phyloP scores from a whole-genome alignment of 2,329 filamentous ascomycete species.

The Venturia pyrina region DNA sequence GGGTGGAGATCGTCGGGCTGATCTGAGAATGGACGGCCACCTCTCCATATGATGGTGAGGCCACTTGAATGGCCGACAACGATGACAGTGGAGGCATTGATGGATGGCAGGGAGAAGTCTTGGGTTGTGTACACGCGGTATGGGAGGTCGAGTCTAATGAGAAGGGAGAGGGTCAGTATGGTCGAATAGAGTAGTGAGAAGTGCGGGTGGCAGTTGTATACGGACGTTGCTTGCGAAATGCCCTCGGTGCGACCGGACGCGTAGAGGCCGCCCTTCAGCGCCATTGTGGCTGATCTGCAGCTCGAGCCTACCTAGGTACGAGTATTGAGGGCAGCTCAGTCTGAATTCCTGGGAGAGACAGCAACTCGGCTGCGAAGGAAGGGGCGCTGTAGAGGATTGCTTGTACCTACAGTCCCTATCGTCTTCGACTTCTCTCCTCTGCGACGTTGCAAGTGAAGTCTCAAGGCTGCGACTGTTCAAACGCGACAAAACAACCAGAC shows the following conservation, averaged over 20 bases:
- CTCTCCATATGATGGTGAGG: constrained; percentile 50
- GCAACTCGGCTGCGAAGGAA: too few species aligned
- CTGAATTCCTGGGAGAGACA: background rate
- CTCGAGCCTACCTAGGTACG: background rate
- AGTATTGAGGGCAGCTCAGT: too few species aligned
- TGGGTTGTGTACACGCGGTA: constrained; percentile 46
- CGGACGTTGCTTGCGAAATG: background rate
- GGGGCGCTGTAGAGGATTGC: too few species aligned
- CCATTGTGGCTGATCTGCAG: background rate
- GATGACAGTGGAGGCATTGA: constrained; percentile 53
- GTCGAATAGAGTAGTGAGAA: background rate
- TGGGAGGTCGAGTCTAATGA: constrained; percentile 47
- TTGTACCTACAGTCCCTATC: too few species aligned
- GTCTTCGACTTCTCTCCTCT: too few species aligned
- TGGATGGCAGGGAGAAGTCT: constrained; percentile 47
- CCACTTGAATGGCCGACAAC: constrained; percentile 51
- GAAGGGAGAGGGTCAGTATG: background rate
- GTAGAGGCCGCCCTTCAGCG: background rate
- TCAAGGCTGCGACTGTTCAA: background rate
- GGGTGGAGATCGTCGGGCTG: too few species aligned
- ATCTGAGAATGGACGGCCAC: constrained; percentile 31
- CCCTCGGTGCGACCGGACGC: background rate
- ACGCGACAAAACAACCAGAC: background rate
- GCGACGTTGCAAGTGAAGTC: background rate
- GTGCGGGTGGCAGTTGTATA: too few species aligned